These are phyloP conservation scores for Colletotrichum chrysophilum DNA, from an alignment of 2,329 filamentous ascomycete genomes.

Conservation along the genomic window DNA sequence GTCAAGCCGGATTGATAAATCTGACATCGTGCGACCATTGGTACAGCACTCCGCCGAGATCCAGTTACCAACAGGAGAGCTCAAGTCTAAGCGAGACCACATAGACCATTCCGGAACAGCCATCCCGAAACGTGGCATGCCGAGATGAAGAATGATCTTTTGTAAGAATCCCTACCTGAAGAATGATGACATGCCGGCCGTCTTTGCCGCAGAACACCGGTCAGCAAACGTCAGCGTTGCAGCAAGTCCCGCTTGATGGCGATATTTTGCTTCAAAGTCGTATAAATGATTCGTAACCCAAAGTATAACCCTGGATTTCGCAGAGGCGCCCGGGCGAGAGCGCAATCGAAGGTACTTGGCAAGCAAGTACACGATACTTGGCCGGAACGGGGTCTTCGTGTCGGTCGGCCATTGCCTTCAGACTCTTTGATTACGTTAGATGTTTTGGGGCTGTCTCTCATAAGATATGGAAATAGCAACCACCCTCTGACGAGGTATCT, in stretches of 20 bases:
- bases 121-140: neutral
- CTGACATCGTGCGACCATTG: no score
- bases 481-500: neutral
- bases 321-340: neutral
- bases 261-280: neutral
- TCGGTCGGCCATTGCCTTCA: neutral
- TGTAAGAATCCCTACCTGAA: neutral
- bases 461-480: neutral
- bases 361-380: neutral
- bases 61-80: no score
- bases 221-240: neutral
- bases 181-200: neutral
- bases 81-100: no score
- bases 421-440: neutral
- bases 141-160: neutral
- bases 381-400: neutral
- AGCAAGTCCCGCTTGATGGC: neutral
- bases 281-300: neutral
- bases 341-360: neutral
- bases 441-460: neutral
- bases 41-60: no score
- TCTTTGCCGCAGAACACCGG: neutral
- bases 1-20: no score
- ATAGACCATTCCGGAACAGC: accelerated
- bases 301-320: neutral